A percentile compares a stretch with the other conserved stretches of the same genome.
Conservation (phyloP, 371 early-diverging fungal species). For the Saksenaea oblongispora region DNA sequence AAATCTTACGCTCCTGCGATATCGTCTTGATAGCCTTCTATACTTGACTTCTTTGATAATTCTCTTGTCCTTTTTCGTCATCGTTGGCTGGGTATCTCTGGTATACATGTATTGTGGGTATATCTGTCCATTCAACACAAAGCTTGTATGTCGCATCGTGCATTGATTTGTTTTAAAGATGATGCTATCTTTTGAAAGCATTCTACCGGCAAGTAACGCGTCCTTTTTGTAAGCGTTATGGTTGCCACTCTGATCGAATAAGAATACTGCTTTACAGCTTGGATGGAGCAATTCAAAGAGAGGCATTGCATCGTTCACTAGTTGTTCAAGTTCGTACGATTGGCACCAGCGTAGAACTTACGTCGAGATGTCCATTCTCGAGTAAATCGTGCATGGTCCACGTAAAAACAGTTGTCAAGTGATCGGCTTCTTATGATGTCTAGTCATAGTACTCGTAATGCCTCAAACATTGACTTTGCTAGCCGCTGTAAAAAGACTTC, state of each 20-base stretch:
- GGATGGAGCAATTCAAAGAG: conserved; percentile 10
- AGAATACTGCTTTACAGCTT: not conserved
- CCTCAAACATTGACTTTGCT: too few relatives aligned
- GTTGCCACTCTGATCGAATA: conserved; percentile 12
- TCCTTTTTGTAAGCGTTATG: conserved; percentile 8
- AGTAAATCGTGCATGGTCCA: too few relatives aligned
- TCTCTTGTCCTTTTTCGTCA: not conserved
- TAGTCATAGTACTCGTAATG: too few relatives aligned
- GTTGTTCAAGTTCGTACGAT: conserved; percentile 5
- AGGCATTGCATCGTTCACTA: conserved; percentile 11
- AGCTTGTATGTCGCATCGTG: too few relatives aligned
- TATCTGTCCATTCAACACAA: too few relatives aligned
- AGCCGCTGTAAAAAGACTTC: too few relatives aligned
- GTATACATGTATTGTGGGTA: too few relatives aligned
- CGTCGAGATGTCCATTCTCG: conserved; percentile 10
- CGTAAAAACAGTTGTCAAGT: too few relatives aligned
- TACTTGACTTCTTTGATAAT: not conserved
- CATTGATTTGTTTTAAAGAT: too few relatives aligned
- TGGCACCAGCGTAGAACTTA: conserved; percentile 1
- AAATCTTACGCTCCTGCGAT: not conserved
- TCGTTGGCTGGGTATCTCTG: too few relatives aligned
- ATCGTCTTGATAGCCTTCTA: not conserved
- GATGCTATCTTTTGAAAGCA: not conserved
- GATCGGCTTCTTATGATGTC: too few relatives aligned
- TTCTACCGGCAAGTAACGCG: not conserved